A percentile compares a stretch with the other conserved stretches of the same genome.
phyloP scores from a whole-genome alignment of 306 rosid species.

The Corylus avellana region DNA sequence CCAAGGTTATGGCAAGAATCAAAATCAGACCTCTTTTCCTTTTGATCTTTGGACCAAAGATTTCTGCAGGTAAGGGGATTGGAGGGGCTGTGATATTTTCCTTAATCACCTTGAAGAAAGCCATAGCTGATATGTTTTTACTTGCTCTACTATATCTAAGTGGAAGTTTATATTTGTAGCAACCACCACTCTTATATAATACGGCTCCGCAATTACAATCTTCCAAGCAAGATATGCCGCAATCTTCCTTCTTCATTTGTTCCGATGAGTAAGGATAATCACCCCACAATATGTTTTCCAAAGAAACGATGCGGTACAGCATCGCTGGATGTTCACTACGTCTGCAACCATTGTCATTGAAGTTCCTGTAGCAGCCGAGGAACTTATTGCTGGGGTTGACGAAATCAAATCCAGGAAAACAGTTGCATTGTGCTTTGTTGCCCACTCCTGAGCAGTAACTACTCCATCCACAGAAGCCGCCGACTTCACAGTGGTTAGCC shows the following conservation, averaged over 20 bases:
- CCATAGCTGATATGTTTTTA: neutral
- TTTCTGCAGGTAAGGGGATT: neutral
- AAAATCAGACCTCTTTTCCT: too few species aligned
- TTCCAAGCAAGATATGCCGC: neutral
- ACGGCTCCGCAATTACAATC: neutral
- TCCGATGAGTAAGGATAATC: neutral
- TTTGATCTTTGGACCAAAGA: neutral
- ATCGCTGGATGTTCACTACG: neutral
- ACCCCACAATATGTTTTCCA: neutral
- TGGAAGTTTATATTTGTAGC: neutral
- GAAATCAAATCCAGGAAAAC: neutral
- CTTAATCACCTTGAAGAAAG: neutral
- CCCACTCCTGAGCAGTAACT: neutral
- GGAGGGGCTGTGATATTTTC: neutral
- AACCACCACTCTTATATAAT: accelerated
- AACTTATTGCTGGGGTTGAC: neutral
- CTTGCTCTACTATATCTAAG: neutral
- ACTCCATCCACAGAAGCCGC: neutral
- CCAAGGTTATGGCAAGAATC: too few species aligned
- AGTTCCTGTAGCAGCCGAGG: neutral
- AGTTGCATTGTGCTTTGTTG: neutral
- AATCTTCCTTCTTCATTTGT: neutral
- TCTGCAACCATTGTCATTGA: neutral
- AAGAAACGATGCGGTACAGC: neutral
- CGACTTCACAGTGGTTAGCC: neutral